phyloP scores from a whole-genome alignment of 305 asterid species.

The Fraxinus dipetala region DNA sequence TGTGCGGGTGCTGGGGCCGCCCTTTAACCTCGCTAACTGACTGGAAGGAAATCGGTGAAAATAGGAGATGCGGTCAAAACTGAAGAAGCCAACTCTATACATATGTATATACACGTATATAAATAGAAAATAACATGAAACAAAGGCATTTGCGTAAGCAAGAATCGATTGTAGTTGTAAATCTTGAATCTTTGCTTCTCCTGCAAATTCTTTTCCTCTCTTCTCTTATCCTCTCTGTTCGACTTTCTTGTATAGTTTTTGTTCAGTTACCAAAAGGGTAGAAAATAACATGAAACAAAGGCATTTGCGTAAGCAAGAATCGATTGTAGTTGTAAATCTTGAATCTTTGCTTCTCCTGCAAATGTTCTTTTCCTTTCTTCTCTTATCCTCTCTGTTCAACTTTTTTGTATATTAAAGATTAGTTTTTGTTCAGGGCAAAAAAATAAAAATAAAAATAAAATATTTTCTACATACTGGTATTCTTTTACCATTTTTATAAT shows the following conservation, averaged over 20 bases:
- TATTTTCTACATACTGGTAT: not conserved
- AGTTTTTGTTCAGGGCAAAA: not conserved
- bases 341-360: constrained; percentile 7
- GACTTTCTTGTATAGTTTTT: constrained; percentile 10
- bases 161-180: not conserved
- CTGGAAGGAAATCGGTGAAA: not conserved
- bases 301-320: not conserved
- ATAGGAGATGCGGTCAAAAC: not conserved
- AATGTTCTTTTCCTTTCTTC: constrained; percentile 25
- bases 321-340: not conserved
- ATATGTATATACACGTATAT: no score
- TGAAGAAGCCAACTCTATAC: not conserved
- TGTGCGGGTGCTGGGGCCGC: not conserved
- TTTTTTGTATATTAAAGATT: constrained; percentile 3
- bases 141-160: not conserved
- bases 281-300: not conserved
- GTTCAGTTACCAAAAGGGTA: not conserved
- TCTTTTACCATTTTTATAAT: not conserved
- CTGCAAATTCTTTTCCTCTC: constrained; percentile 22
- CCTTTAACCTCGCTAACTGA: not conserved
- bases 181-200: constrained; percentile 6
- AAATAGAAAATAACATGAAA: not conserved
- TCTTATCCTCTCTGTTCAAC: constrained; percentile 19
- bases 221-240: constrained; percentile 16
- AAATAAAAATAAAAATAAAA: no score